Evolutionary conservation across 2,329 filamentous ascomycete genomes (phyloP), one percentile per base, ranked within the genome.

Genomic region (Alternaria sp.): DNA sequence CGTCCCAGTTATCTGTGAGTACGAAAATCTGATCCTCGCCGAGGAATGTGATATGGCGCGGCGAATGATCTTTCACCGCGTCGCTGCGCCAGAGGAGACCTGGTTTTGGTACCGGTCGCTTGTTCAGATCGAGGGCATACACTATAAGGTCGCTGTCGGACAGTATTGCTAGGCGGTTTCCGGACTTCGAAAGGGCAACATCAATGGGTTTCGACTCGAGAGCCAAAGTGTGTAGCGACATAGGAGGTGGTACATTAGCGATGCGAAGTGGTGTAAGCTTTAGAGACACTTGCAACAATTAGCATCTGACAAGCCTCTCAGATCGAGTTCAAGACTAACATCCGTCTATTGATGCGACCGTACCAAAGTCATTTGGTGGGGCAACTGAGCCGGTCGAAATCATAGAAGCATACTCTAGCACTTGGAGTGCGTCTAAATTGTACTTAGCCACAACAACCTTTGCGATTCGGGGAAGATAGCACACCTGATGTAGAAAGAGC

Each of bases 241-340:
- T 97, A 0, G 95, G 95, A 28, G 95, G 95, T 24, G 95, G 95
- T 3, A 97, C 84, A 69, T 95, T 96, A 11, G 92, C 90, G 49
- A 89, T 84, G 62, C 91, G 85, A 64, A 99, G 84, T 0, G 95
- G 92, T 0, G 95, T 98, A 44, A 98, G 77, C 73, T 96, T 96
- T 58, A 98, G 78, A 3, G 74, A 86, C 63, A 77, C 82, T 85
- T 33, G 7, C 5, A 26, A 61, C 13, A 9, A 28, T 72, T 13
- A 57, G 42, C 62, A 72, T 28, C 56, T 73, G 65, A 39, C 33
- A 29, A 23, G 28, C 10, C 17, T 29, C 2, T 13, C 23, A 21
- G 17, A 9, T 3, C 21, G 4, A 7, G 10, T 9, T 24, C 7
- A 37, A 13, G 9, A 79, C 83, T 76, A 76, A 81, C 81, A 85